Evolutionary conservation across 768 basidiomycete species (phyloP).

Genomic region (Holtermannia corniformis): DNA sequence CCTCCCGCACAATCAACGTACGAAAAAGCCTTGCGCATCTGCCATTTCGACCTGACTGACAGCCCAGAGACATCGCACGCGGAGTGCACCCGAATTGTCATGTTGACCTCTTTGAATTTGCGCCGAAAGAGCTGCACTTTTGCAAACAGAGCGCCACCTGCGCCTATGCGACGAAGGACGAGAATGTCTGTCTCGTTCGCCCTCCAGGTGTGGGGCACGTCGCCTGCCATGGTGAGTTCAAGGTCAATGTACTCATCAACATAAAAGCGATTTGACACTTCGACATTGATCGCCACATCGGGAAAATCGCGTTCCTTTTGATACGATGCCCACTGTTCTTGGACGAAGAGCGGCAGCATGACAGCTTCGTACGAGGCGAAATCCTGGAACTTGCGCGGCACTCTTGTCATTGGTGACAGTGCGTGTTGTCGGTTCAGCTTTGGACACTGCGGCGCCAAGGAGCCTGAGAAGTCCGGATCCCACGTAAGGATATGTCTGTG

Average conservation of each 20-base stretch:
- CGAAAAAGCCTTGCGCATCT: constrained; percentile 72
- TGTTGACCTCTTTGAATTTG: constrained; percentile 48
- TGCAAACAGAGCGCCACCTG: constrained; percentile 53
- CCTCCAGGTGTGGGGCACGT: constrained; percentile 61
- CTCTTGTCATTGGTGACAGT: constrained; percentile 39
- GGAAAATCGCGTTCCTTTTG: constrained; percentile 51
- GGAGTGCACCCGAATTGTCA: constrained; percentile 48
- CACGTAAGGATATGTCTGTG: constrained; percentile 73
- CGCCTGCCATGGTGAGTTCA: constrained; percentile 53
- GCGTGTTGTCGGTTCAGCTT: constrained; percentile 38
- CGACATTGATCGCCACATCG: constrained; percentile 56
- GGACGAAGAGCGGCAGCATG: constrained; percentile 74
- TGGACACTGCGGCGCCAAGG: constrained; percentile 54
- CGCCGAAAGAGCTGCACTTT: constrained; percentile 54
- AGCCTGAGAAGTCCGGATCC: constrained; percentile 58
- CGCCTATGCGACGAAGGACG: constrained; percentile 56
- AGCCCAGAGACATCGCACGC: constrained; percentile 48
- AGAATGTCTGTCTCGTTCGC: constrained; percentile 77
- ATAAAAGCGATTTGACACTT: constrained; percentile 59
- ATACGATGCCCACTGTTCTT: constrained; percentile 88
- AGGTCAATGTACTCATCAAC: constrained; percentile 76
- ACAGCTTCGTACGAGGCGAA: constrained; percentile 60
- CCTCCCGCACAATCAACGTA: constrained; percentile 41
- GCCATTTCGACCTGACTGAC: constrained; percentile 59
- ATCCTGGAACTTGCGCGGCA: constrained; percentile 60